Evolutionary conservation across 2,329 filamentous ascomycete species (phyloP), one percentile per base, ranked within the genome.

Genomic region (Beauveria sp.): DNA sequence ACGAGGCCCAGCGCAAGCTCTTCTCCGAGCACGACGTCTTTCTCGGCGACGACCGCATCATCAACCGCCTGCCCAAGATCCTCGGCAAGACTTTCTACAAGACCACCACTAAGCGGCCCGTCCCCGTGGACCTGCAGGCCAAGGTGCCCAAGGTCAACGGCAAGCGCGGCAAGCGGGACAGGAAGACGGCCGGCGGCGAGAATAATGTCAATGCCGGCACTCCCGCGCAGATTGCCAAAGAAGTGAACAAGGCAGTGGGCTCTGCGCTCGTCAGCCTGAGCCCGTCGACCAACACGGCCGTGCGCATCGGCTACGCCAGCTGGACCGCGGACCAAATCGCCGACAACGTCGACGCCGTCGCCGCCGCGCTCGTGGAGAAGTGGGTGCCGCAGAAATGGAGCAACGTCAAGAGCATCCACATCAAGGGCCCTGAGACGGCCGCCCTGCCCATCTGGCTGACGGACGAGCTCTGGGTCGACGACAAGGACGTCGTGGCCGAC

Each of bases 71-170:
- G 63, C 91, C 93, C 61, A 83, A 85, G 66, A 79, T 87, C 3
- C 85, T 99, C 14, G 95, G 93, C 68, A 98, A 96, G 79, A 88
- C 88, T 1, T 98, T 99, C 75, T 98, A 95, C 83, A 89, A 92
- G 78, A 82, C 78, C 61, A 90, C 88, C 3, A 76, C 78, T 65
- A 98, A 98, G 82, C 84, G 93, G 45, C 95, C 95, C 10, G 86
- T 99, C 62, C 93, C 95, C 28, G 84, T 98, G 43, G 80, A 82
- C 49, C 81, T 98, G 64, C 82, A 79, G 69, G 74, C 86, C 65
- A 81, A 86, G 72, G 80, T 81, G 58, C 79, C 82, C 65, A 89
- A 85, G 74, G 80, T 80, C 20, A 80, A 85, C 64, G 81, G 80
- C 64, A 85, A 85, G 78, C 74, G 76, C 45, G 79, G 79, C 61